Percentiles rank a stretch among this genome's conserved stretches.
These are phyloP conservation scores for Sphagnum fallax DNA, from an alignment of 228 moss, liverwort and hornwort species.

Conservation along the genomic window DNA sequence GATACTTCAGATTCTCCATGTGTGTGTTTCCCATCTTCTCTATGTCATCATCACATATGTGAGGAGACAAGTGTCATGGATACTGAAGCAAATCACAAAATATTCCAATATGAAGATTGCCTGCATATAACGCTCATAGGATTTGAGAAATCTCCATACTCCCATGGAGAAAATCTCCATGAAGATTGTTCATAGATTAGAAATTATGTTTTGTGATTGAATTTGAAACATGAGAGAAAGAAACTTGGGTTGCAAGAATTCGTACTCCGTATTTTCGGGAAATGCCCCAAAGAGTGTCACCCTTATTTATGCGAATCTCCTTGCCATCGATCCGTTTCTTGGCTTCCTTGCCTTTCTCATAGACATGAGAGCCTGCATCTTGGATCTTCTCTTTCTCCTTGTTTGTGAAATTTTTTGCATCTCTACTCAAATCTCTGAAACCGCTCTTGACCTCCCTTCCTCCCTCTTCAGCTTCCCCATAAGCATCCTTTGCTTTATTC, in stretches of 20 bases:
- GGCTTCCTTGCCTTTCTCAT: slow-evolving; percentile 22
- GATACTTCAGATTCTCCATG: neutral
- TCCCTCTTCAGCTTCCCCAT: slow-evolving; percentile 3
- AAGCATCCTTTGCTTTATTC: slow-evolving; percentile 29
- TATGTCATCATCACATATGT: no score
- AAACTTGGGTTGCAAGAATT: neutral
- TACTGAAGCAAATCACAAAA: neutral
- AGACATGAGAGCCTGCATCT: slow-evolving; percentile 17
- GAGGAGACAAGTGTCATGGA: no score
- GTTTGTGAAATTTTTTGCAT: slow-evolving; percentile 1
- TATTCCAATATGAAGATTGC: neutral
- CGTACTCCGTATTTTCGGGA: slow-evolving; percentile 44
- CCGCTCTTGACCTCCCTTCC: no score
- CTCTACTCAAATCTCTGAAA: no score
- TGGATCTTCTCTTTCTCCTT: slow-evolving; percentile 18
- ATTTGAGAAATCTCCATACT: neutral
- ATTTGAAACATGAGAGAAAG: neutral
- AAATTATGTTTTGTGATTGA: neutral
- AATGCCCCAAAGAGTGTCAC: slow-evolving; percentile 49
- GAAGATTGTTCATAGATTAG: neutral
- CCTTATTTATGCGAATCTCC: slow-evolving; percentile 30
- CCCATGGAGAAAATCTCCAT: no score
- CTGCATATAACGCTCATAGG: neutral
- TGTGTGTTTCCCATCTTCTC: neutral
- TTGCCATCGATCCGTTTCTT: slow-evolving; percentile 43